Conservation (phyloP, 2,329 filamentous ascomycete genomes). For the Ophiostoma ulmi region DNA sequence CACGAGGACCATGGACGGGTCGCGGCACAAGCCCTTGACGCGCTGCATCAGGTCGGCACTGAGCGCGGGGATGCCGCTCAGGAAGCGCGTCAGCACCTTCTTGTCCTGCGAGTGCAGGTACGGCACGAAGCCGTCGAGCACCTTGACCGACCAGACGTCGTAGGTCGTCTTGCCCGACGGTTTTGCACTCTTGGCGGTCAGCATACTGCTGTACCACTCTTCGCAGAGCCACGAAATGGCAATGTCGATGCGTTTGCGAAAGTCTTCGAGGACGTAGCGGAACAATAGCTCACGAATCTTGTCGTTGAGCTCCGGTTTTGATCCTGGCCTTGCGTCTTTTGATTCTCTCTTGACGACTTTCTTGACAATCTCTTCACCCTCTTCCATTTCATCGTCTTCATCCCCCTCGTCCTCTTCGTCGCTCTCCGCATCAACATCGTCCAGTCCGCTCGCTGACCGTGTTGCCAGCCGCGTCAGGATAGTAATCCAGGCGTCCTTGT, state of each 20-base stretch:
- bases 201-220: slow-evolving; percentile 77
- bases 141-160: slow-evolving; percentile 68
- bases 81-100: slow-evolving; percentile 80
- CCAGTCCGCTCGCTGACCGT: slow-evolving; percentile 65
- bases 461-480: slow-evolving; percentile 82
- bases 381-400: slow-evolving; percentile 38
- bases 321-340: slow-evolving; percentile 28
- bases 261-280: slow-evolving; percentile 85
- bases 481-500: slow-evolving; percentile 85
- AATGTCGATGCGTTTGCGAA: slow-evolving; percentile 79
- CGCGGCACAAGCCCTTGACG: slow-evolving; percentile 62
- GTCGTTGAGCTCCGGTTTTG: slow-evolving; percentile 51
- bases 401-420: slow-evolving; percentile 55
- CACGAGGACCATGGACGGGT: slow-evolving; percentile 59
- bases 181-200: not conserved
- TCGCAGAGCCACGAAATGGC: slow-evolving; percentile 93
- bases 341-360: slow-evolving; percentile 23
- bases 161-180: slow-evolving; percentile 45
- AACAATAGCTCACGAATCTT: slow-evolving; percentile 76
- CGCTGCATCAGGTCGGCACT: slow-evolving; percentile 65
- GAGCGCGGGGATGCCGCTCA: slow-evolving; percentile 84
- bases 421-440: slow-evolving; percentile 34
- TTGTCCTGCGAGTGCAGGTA: slow-evolving; percentile 83
- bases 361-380: slow-evolving; percentile 32
- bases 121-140: slow-evolving; percentile 84